These are phyloP conservation scores for Aspergillus arachidicola DNA, from an alignment of 2,329 filamentous ascomycete species.

Conservation along the genomic window DNA sequence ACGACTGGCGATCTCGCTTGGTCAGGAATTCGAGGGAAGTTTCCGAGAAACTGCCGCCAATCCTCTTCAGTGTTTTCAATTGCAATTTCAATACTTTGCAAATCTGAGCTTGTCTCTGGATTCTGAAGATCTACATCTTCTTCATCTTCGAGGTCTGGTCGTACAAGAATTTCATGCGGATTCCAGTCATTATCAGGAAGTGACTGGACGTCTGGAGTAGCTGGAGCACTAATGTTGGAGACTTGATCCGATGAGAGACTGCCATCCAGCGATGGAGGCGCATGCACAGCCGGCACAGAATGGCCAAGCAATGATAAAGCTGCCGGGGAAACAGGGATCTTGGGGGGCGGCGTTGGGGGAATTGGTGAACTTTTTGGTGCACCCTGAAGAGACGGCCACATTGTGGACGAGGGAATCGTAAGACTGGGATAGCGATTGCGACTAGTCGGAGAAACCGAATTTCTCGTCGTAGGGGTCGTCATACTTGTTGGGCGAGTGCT, in stretches of 20 bases:
- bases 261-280: constrained; percentile 85
- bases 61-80: constrained; percentile 49
- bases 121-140: constrained; percentile 28
- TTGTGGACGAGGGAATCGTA: constrained; percentile 60
- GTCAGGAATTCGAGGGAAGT: constrained; percentile 43
- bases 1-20: constrained; percentile 24
- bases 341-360: constrained; percentile 52
- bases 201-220: constrained; percentile 72
- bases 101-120: constrained; percentile 29
- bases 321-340: constrained; percentile 74
- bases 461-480: constrained; percentile 43
- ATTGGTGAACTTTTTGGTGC: constrained; percentile 51
- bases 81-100: constrained; percentile 38
- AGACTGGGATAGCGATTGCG: constrained; percentile 60
- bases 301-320: constrained; percentile 72
- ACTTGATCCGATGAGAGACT: constrained; percentile 87
- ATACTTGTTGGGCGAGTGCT: constrained; percentile 54
- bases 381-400: constrained; percentile 60
- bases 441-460: constrained; percentile 41
- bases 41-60: constrained; percentile 59
- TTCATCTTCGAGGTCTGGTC: constrained; percentile 34
- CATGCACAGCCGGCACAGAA: constrained; percentile 72
- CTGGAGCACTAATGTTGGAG: constrained; percentile 78
- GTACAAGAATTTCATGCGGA: constrained; percentile 36
- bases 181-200: constrained; percentile 66